A percentile compares a stretch with the other conserved stretches of the same genome.
These are phyloP conservation scores for Aureobasidium uvarum DNA, from an alignment of 2,329 filamentous ascomycete species.

Conservation along the genomic window DNA sequence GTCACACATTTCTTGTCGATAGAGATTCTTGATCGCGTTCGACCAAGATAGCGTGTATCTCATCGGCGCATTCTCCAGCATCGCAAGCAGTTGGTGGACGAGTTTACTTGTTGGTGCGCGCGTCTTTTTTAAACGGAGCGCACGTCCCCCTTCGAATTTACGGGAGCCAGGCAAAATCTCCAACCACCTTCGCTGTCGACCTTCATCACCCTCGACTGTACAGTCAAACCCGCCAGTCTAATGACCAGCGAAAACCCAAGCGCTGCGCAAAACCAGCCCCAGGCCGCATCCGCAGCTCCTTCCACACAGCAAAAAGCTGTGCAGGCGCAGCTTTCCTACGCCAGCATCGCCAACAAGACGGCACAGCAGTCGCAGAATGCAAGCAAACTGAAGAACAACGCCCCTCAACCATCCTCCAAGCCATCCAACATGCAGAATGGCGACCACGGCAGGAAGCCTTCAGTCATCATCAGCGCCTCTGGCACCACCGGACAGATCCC, in stretches of 20 bases:
- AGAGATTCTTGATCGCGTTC: neutral
- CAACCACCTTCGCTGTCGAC: conserved; percentile 29
- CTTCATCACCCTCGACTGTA: conserved; percentile 27
- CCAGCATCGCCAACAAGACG: conserved; percentile 60
- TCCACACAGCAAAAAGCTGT: conserved; percentile 54
- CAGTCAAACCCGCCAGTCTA: conserved; percentile 41
- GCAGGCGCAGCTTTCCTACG: conserved; percentile 60
- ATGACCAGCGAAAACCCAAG: conserved; percentile 62
- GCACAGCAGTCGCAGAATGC: conserved; percentile 56
- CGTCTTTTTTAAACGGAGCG: neutral
- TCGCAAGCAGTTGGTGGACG: neutral
- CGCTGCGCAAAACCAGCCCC: conserved; percentile 49
- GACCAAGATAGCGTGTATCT: neutral
- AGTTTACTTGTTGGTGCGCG: neutral
- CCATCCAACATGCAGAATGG: conserved; percentile 41
- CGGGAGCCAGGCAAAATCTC: conserved; percentile 26
- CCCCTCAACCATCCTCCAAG: conserved; percentile 64
- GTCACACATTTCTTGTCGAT: neutral
- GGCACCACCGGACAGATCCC: conserved; percentile 71
- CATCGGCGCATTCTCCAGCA: neutral
- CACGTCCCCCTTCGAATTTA: neutral
- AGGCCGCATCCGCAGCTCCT: conserved; percentile 50
- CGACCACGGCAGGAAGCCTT: conserved; percentile 81
- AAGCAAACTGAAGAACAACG: conserved; percentile 70
- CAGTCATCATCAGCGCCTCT: conserved; percentile 86